phyloP scores from a whole-genome alignment of 2,329 filamentous ascomycete species.

The Bipolaris gigantea region DNA sequence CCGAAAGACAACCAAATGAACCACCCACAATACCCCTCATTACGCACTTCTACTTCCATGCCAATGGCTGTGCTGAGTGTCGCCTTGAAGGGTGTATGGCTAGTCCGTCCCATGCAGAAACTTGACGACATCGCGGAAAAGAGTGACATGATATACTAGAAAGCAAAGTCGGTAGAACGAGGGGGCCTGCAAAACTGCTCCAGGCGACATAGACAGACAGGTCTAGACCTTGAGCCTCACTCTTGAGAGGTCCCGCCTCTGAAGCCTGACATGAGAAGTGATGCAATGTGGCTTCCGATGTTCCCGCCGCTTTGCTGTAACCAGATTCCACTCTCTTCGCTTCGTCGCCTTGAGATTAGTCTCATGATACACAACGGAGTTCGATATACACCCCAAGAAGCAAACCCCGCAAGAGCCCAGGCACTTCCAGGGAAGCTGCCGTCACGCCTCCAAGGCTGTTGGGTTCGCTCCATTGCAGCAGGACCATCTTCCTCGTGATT shows the following conservation, averaged over 20 bases:
- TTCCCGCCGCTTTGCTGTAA: conserved; percentile 11
- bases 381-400: conserved; percentile 6
- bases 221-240: conserved; percentile 48
- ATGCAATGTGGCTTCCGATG: conserved; percentile 5
- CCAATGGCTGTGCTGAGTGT: conserved; percentile 8
- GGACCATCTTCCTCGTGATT: conserved; percentile 21
- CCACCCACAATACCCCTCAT: conserved; percentile 20
- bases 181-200: conserved; percentile 13
- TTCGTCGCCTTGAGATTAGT: conserved; percentile 7
- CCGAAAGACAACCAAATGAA: conserved; percentile 24
- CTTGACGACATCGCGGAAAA: conserved; percentile 24
- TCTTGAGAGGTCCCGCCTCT: conserved; percentile 43
- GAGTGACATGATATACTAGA: conserved; percentile 11
- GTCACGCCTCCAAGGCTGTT: background rate
- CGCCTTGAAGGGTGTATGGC: conserved; percentile 1
- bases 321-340: conserved; percentile 15
- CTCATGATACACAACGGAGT: conserved; percentile 19
- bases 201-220: conserved; percentile 37
- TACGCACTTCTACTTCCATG: conserved; percentile 25
- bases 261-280: conserved; percentile 15
- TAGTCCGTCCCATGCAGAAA: conserved; percentile 19
- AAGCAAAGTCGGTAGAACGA: conserved; percentile 13
- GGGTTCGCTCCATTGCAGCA: conserved; percentile 9
- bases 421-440: conserved; percentile 23
- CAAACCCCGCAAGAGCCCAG: conserved; percentile 12